Base-by-base conservation (phyloP, 2,329 filamentous ascomycete genomes). In the Penicillium sclerotigenum region DNA sequence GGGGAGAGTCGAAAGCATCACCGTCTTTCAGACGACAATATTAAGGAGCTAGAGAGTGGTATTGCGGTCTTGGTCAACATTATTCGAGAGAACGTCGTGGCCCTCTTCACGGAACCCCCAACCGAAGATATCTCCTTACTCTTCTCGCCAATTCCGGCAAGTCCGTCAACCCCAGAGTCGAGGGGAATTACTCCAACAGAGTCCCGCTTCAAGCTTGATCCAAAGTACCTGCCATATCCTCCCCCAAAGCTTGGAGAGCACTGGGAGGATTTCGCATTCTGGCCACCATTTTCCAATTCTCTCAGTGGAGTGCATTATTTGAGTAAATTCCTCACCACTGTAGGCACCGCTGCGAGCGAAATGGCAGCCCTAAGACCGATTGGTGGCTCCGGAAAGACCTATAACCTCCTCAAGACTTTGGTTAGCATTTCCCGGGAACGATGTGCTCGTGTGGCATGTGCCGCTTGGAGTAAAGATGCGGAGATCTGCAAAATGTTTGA, bases 231-330 rank as follows among this genome's bases (percentile, higher is more conserved):
- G 2, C 92, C 91, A 1, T 85, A 87, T 11, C 86, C 87, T 1
- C 90, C 89, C 0, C 90, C 91, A 0, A 89, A 82, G 64, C 84
- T 83, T 42, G 93, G 92, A 6, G 91, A 96, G 65, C 78, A 87
- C 0, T 97, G 91, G 91, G 94, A 97, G 69, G 88, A 93, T 76
- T 85, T 94, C 72, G 93, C 92, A 0, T 99, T 97, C 73, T 97
- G 93, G 92, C 92, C 93, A 4, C 94, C 93, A 0, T 88, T 89
- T 76, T 89, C 91, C 2, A 97, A 97, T 69, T 92, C 92, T 0
- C 78, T 97, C 24, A 95, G 91, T 56, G 93, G 90, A n/a, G 90
- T 93, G 1, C 85, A 96, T 71, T 97, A 96, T 68, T 81, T 99
- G 5, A 86, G 89, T 48, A 91, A 89, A 70, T 87, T 94, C 70